Evolutionary conservation across 192 early-diverging fungal genomes (phyloP), one percentile per base, ranked within the genome.

Genomic region (Podila clonocystis): DNA sequence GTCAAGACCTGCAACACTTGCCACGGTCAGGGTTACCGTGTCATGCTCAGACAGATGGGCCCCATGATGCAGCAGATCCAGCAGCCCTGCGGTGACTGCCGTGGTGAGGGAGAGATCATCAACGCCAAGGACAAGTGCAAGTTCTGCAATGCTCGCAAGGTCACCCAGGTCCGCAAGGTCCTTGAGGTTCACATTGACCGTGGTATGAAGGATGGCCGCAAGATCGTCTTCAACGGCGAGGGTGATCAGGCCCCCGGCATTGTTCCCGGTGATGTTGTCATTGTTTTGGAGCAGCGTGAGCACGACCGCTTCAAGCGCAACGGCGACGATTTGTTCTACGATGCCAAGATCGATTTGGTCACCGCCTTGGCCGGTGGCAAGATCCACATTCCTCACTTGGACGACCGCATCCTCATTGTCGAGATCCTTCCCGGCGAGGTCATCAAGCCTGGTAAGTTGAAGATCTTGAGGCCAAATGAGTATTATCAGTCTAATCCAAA

Each of bases 11-110:
- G 98, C 84, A 50, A 62, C 29, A 89, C 85, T 28, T 99, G 98
- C 89, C 76, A 92, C 49, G 98, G 98, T 49, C 90, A 93, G 63
- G 98, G 98, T 87, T 86, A 97, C 68, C 94, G 93, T 85, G 86
- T 97, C 29, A 90, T 93, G 65, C 87, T 97, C 68, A 88, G 97
- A 59, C 96, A 98, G 82, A 93, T 99, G 87, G 98, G 98, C 29
- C 98, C 98, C 24, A 99, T 99, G 97, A 93, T 99, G 67, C 98
- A 99, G 89, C 98, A 99, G 88, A 95, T 99, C 87, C 98, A 99
- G 85, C 96, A 98, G 83, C 91, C 95, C 31, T 99, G 98, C 87
- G 86, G 85, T 38, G 91, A 92, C 55, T 99, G 98, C 87, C 86
- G 90, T 61, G 98, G 96, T 67, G 89, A 91, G 68, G 97, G 98